phyloP scores from a whole-genome alignment of 208 protist genomes.

The Blastocrithidia nonstop region DNA sequence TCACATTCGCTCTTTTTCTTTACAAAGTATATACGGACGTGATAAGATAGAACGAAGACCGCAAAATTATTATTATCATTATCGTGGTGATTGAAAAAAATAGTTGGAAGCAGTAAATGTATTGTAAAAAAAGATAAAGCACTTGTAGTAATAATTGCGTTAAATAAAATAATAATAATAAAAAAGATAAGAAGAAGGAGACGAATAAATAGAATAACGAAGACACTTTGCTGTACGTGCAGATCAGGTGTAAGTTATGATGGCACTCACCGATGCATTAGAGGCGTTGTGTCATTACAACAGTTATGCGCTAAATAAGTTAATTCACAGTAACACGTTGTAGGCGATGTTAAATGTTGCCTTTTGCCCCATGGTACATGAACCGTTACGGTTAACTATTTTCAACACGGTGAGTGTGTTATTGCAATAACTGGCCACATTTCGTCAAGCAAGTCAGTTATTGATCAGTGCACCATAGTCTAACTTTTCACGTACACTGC shows the following conservation, averaged over 20 bases:
- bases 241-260: slow-evolving; percentile 30
- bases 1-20: no score
- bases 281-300: slow-evolving; percentile 84
- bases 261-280: slow-evolving; percentile 57
- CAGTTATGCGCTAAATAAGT: slow-evolving; percentile 32
- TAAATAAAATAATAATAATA: slow-evolving; percentile 2
- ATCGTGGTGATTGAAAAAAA: no score
- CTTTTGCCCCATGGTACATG: slow-evolving; percentile 51
- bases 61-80: no score
- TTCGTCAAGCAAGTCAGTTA: no score
- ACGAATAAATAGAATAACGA: slow-evolving; percentile 13
- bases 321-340: slow-evolving; percentile 63
- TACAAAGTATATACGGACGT: no score
- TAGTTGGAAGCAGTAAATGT: no score
- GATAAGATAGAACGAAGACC: no score
- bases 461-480: slow-evolving; percentile 4
- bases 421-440: slow-evolving; percentile 71
- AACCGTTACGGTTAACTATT: slow-evolving; percentile 42
- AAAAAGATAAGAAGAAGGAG: background rate
- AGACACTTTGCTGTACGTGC: no score
- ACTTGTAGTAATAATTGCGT: background rate
- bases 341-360: slow-evolving; percentile 51
- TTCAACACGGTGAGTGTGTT: slow-evolving; percentile 74
- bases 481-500: background rate
- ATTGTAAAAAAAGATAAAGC: slow-evolving; percentile 1